Conservation (phyloP, 208 protist genomes). For the Trypanosoma cruzi region DNA sequence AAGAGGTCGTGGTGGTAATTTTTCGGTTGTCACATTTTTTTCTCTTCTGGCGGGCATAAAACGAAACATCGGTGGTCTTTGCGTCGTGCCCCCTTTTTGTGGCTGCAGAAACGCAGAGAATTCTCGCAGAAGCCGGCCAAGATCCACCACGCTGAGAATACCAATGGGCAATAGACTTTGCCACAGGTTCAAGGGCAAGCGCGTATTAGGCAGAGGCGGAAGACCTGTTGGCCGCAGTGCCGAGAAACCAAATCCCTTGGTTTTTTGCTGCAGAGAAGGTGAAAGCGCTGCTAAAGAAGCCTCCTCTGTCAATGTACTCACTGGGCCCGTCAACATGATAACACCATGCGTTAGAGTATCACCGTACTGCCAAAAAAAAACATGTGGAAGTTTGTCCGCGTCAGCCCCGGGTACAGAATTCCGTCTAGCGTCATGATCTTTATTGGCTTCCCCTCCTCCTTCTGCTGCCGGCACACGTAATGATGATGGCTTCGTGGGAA, state of each 20-base stretch:
- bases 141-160: conserved; percentile 34
- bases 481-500: background rate
- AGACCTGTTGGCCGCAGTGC: background rate
- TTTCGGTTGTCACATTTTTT: background rate
- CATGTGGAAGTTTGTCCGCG: conserved; percentile 26
- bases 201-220: background rate
- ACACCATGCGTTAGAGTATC: conserved; percentile 44
- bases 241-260: background rate
- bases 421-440: background rate
- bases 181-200: background rate
- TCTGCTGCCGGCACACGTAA: no score
- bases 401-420: background rate
- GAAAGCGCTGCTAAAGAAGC: background rate
- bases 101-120: background rate
- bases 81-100: background rate
- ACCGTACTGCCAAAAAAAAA: conserved; percentile 56
- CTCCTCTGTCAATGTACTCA: background rate
- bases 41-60: background rate
- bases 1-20: background rate
- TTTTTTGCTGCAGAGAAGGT: background rate
- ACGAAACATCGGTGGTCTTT: conserved; percentile 10
- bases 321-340: conserved; percentile 22
- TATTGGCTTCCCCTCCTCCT: background rate
- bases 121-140: background rate
- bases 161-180: conserved; percentile 33